Evolutionary conservation across 306 rosid species (phyloP).

Genomic region (Fragaria nilgerrensis): DNA sequence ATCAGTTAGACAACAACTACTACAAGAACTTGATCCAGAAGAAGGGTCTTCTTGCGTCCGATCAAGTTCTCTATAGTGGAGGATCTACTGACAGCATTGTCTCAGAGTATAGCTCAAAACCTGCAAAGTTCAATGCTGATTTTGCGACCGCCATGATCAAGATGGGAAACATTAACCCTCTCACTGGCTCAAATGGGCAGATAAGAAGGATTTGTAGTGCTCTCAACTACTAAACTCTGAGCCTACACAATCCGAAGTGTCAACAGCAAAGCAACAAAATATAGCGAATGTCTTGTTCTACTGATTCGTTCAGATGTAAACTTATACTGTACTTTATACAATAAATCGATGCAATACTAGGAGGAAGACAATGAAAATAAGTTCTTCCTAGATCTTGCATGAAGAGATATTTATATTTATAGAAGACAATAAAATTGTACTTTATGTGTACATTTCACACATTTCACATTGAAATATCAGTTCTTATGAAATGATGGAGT

Average conservation of each 20-base stretch:
- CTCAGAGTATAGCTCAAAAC: slow-evolving; percentile 18
- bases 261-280: background rate
- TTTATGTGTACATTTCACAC: background rate
- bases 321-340: background rate
- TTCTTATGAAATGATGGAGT: background rate
- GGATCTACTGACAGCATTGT: slow-evolving; percentile 28
- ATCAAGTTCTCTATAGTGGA: slow-evolving; percentile 34
- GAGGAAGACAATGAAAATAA: background rate
- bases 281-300: background rate
- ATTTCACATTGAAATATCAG: background rate
- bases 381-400: background rate
- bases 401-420: background rate
- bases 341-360: background rate
- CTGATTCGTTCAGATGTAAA: background rate
- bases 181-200: slow-evolving; percentile 23
- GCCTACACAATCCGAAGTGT: background rate
- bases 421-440: background rate
- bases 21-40: slow-evolving; percentile 50
- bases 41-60: slow-evolving; percentile 52
- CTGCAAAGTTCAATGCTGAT: slow-evolving; percentile 11
- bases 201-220: slow-evolving; percentile 31
- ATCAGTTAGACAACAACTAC: slow-evolving; percentile 52
- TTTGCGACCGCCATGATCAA: slow-evolving; percentile 26
- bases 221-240: slow-evolving; percentile 15
- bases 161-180: slow-evolving; percentile 30